phyloP scores from a whole-genome alignment of 2,329 filamentous ascomycete genomes.

The Onygenales sp. region DNA sequence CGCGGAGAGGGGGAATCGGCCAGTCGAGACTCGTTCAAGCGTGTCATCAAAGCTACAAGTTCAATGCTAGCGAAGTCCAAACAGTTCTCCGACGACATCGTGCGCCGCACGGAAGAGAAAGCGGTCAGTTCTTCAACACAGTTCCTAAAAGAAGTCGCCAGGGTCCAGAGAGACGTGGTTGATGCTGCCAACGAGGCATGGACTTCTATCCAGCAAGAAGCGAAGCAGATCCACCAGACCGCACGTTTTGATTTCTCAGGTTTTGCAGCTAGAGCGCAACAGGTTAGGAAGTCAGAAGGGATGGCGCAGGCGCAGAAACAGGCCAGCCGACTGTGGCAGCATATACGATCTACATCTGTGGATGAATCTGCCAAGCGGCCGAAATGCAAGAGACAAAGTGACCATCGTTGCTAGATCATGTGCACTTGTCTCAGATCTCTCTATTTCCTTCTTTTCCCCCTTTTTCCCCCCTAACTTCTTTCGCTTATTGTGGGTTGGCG shows the following conservation, averaged over 20 bases:
- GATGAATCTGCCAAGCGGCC: background rate
- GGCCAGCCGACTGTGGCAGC: conserved; percentile 11
- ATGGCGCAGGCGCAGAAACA: conserved; percentile 26
- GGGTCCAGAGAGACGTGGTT: conserved; percentile 19
- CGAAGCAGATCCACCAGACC: conserved; percentile 16
- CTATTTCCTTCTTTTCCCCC: background rate
- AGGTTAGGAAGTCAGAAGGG: conserved; percentile 18
- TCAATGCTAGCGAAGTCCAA: conserved; percentile 23
- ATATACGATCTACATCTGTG: background rate
- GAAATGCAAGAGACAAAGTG: background rate
- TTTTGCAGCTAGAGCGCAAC: conserved; percentile 21
- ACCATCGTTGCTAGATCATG: background rate
- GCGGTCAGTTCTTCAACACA: conserved; percentile 22
- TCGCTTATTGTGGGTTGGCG: background rate
- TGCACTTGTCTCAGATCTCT: background rate
- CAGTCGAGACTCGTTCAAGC: conserved; percentile 16
- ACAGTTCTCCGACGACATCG: conserved; percentile 24
- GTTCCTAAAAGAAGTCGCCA: conserved; percentile 21
- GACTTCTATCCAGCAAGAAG: conserved; percentile 6
- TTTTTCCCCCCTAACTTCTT: background rate
- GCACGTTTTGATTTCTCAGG: conserved; percentile 16
- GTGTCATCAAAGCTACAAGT: conserved; percentile 15
- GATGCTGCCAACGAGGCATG: conserved; percentile 20
- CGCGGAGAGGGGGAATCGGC: conserved; percentile 21
- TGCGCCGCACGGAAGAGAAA: conserved; percentile 21